phyloP scores from a whole-genome alignment of 176 grass and related monocot genomes.

The Oryza coarctata region DNA sequence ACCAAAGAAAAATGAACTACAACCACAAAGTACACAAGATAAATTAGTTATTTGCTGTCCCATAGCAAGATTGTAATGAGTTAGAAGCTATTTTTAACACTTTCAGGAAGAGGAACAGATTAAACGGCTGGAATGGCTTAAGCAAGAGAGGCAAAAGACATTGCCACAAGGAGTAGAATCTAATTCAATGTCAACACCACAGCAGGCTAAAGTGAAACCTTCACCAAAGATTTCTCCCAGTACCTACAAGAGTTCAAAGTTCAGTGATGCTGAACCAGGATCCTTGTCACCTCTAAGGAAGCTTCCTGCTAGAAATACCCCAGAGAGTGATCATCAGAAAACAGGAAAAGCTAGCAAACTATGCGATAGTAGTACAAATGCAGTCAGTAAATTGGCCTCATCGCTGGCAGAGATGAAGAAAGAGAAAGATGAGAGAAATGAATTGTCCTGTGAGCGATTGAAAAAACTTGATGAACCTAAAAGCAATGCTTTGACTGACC shows the following conservation, averaged over 20 bases:
- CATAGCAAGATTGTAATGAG: neutral
- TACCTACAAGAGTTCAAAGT: conserved; percentile 61
- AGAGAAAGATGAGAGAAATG: conserved; percentile 54
- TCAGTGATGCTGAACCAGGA: conserved; percentile 40
- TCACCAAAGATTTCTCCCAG: conserved; percentile 42
- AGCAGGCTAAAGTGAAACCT: conserved; percentile 55
- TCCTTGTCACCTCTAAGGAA: conserved; percentile 53
- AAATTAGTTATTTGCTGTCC: neutral
- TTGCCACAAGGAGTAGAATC: conserved; percentile 60
- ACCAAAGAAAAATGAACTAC: neutral
- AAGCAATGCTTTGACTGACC: conserved; percentile 25
- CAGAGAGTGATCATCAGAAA: conserved; percentile 40
- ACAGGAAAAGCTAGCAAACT: conserved; percentile 43
- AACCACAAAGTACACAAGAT: neutral
- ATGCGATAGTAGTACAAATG: conserved; percentile 25
- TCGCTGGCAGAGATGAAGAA: conserved; percentile 66
- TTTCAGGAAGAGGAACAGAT: conserved; percentile 88
- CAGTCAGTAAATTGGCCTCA: conserved; percentile 69
- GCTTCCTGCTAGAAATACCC: conserved; percentile 40
- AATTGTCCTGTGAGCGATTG: conserved; percentile 46
- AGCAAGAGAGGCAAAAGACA: conserved; percentile 93
- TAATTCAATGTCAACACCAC: conserved; percentile 43
- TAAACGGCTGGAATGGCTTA: conserved; percentile 84
- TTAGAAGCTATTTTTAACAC: neutral
- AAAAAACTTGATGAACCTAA: conserved; percentile 68